A percentile compares a stretch with the other conserved stretches of the same genome.
Conservation (phyloP, 441 rosid genomes). For the Erodium moschatum region DNA sequence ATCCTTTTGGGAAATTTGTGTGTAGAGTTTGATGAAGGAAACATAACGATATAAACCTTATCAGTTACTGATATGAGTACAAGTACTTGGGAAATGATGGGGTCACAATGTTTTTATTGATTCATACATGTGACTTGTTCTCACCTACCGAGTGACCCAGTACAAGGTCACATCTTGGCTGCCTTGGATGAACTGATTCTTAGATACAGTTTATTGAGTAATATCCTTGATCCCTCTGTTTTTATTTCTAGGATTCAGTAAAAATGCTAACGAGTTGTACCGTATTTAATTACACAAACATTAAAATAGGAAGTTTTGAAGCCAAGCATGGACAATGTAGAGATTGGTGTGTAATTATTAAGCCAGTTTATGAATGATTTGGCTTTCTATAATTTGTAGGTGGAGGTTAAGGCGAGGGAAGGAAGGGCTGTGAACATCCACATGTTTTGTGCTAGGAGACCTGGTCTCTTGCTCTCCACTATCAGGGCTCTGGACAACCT, state of each 20-base stretch:
- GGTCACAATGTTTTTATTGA: slow-evolving; percentile 17
- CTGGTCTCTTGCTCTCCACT: slow-evolving; percentile 54
- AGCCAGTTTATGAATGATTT: background rate
- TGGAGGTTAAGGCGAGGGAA: slow-evolving; percentile 60
- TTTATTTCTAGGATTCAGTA: background rate
- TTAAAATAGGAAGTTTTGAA: background rate
- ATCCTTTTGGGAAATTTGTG: background rate
- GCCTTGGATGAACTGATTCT: slow-evolving; percentile 9
- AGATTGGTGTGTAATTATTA: background rate
- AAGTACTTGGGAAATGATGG: slow-evolving; percentile 13
- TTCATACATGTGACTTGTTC: slow-evolving; percentile 13
- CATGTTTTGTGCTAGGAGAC: slow-evolving; percentile 62
- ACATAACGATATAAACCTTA: background rate
- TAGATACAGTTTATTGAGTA: background rate
- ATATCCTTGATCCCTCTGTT: slow-evolving; percentile 2
- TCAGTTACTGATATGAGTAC: background rate
- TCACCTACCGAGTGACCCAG: background rate
- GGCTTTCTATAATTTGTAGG: slow-evolving; percentile 25
- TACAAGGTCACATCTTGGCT: slow-evolving; percentile 12
- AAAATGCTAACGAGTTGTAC: background rate
- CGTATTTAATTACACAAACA: background rate
- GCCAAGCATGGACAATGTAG: background rate
- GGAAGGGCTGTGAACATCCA: slow-evolving; percentile 70
- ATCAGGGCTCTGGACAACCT: slow-evolving; percentile 64
- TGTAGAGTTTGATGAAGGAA: slow-evolving; percentile 4